A percentile compares a stretch with the other conserved stretches of the same genome.
Conservation (phyloP, 2,329 filamentous ascomycete genomes). For the Aureobasidium mangrovei region DNA sequence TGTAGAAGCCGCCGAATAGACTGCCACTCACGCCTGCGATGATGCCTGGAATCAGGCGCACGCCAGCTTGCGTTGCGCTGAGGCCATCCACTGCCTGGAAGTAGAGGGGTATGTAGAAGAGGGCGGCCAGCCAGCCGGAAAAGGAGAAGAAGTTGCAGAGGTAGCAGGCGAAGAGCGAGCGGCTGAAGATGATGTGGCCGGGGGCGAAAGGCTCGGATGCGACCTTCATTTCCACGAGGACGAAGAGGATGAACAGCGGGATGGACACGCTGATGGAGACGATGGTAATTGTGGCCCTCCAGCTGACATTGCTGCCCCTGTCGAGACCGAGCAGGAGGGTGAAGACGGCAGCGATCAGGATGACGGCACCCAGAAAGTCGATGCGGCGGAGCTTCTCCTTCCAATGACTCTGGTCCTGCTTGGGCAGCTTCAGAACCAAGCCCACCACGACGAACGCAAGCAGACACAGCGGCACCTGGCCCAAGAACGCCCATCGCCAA, state of each 20-base stretch:
- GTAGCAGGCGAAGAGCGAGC: constrained; percentile 58
- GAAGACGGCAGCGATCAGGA: constrained; percentile 57
- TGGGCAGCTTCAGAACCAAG: constrained; percentile 54
- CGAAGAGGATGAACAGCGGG: constrained; percentile 56
- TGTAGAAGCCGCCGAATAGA: constrained; percentile 55
- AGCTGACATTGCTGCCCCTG: constrained; percentile 62
- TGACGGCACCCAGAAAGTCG: constrained; percentile 63
- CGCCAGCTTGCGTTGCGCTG: constrained; percentile 54
- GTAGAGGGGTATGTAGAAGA: constrained; percentile 71
- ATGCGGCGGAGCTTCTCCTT: constrained; percentile 56
- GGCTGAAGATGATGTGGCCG: constrained; percentile 61
- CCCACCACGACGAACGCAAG: constrained; percentile 57
- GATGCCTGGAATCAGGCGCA: constrained; percentile 60
- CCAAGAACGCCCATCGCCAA: constrained; percentile 69
- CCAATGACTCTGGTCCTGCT: constrained; percentile 52
- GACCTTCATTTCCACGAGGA: constrained; percentile 58
- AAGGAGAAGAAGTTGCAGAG: constrained; percentile 65
- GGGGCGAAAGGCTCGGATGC: constrained; percentile 67
- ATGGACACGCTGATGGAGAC: constrained; percentile 47
- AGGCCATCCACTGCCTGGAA: constrained; percentile 64
- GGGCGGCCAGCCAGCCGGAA: constrained; percentile 47
- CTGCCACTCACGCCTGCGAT: constrained; percentile 54
- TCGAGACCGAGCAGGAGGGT: constrained; percentile 62
- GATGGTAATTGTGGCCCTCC: constrained; percentile 52
- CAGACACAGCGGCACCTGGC: constrained; percentile 60